phyloP scores from a whole-genome alignment of 148 eudicot species.

The Persicaria maculosa region DNA sequence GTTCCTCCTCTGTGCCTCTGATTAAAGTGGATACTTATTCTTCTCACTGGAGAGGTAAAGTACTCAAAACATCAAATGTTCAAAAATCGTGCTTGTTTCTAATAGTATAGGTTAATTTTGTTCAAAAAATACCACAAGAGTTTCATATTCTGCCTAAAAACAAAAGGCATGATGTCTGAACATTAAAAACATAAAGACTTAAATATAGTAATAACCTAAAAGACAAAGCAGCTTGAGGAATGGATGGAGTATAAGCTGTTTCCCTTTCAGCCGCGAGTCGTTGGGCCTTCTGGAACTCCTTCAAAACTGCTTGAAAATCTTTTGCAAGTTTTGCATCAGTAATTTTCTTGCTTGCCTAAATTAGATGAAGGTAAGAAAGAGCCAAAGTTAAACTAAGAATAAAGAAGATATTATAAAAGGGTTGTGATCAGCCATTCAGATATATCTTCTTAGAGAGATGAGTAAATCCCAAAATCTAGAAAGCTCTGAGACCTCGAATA shows the following conservation, averaged over 20 bases:
- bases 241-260: slow-evolving; percentile 72
- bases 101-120: too few relatives aligned
- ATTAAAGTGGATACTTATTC: too few relatives aligned
- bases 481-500: neutral
- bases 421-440: neutral
- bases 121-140: neutral
- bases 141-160: neutral
- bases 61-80: too few relatives aligned
- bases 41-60: too few relatives aligned
- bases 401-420: neutral
- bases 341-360: slow-evolving; percentile 69
- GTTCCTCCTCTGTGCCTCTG: too few relatives aligned
- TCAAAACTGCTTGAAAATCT: slow-evolving; percentile 73
- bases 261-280: slow-evolving; percentile 89
- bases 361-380: neutral
- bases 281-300: slow-evolving; percentile 84
- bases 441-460: neutral
- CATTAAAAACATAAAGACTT: neutral
- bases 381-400: neutral
- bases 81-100: too few relatives aligned
- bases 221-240: slow-evolving; percentile 53
- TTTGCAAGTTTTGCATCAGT: slow-evolving; percentile 87
- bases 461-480: neutral
- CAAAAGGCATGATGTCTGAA: neutral
- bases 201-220: slow-evolving; percentile 32